Percentiles rank a stretch among this genome's conserved stretches.
phyloP scores from a whole-genome alignment of 2,329 filamentous ascomycete genomes.

The Epichloe bromicola region DNA sequence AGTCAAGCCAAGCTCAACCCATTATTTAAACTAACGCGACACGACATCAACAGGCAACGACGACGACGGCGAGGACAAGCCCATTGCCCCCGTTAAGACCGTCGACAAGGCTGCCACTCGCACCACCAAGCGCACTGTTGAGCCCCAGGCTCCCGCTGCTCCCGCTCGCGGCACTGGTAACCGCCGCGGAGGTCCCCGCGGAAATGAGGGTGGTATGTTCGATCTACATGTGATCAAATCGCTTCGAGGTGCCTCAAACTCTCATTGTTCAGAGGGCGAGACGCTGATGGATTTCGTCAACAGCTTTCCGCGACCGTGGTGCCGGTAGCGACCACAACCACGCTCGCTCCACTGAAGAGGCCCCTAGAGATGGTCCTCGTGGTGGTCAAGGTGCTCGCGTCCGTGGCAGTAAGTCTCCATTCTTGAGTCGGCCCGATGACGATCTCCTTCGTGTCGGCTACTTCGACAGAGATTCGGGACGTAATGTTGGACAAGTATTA shows the following conservation, averaged over 20 bases:
- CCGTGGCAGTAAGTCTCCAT: slow-evolving; percentile 38
- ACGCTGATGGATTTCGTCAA: not conserved
- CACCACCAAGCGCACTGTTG: slow-evolving; percentile 72
- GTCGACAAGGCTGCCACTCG: slow-evolving; percentile 72
- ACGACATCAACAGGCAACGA: slow-evolving; percentile 38
- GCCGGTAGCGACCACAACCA: slow-evolving; percentile 76
- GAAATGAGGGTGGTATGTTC: slow-evolving; percentile 75
- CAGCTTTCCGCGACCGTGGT: slow-evolving; percentile 82
- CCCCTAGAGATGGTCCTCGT: slow-evolving; percentile 38
- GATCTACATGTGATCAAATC: not conserved
- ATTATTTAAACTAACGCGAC: slow-evolving; percentile 6
- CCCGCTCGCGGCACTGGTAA: slow-evolving; percentile 35
- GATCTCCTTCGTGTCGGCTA: not conserved
- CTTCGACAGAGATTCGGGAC: not conserved
- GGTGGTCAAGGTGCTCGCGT: slow-evolving; percentile 52
- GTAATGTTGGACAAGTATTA: not conserved
- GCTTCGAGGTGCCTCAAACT: not conserved
- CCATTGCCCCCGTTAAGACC: slow-evolving; percentile 73
- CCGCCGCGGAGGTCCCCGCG: slow-evolving; percentile 48
- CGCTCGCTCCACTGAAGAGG: slow-evolving; percentile 62
- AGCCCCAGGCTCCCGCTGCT: slow-evolving; percentile 56
- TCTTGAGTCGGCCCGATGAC: not conserved
- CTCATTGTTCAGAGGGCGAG: not conserved
- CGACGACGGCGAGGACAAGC: slow-evolving; percentile 51
- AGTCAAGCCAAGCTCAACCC: not conserved